Evolutionary conservation across 2,329 filamentous ascomycete genomes (phyloP).

Genomic region (Phyllachora maydis): DNA sequence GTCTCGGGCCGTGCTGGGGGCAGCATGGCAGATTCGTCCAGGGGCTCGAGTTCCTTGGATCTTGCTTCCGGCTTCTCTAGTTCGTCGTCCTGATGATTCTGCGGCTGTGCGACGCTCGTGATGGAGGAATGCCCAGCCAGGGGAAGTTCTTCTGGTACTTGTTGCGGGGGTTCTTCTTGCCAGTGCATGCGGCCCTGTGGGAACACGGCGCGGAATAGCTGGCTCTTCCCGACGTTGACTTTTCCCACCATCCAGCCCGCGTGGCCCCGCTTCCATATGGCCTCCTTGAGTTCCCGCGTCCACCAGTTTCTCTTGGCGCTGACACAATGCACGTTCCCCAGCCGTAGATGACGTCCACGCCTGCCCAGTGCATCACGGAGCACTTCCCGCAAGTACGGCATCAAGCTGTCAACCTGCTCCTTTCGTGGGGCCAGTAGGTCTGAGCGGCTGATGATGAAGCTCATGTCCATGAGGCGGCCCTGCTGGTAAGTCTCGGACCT

Average conservation of each 20-base stretch:
- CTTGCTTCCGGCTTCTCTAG: too few relatives aligned
- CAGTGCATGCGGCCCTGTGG: slow-evolving; percentile 46
- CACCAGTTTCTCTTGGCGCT: slow-evolving; percentile 80
- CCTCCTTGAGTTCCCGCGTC: slow-evolving; percentile 69
- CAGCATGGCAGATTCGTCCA: slow-evolving; percentile 36
- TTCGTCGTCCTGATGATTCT: not conserved
- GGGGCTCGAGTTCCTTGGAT: slow-evolving; percentile 5
- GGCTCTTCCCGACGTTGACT: slow-evolving; percentile 92
- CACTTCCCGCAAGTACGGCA: slow-evolving; percentile 66
- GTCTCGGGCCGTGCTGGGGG: slow-evolving; percentile 57
- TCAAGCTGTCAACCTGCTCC: slow-evolving; percentile 62
- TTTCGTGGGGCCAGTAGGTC: slow-evolving; percentile 74
- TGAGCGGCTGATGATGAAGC: slow-evolving; percentile 76
- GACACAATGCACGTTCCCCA: slow-evolving; percentile 75
- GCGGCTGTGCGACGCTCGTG: slow-evolving; percentile 7
- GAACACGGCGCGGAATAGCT: slow-evolving; percentile 71
- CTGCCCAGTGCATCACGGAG: slow-evolving; percentile 58
- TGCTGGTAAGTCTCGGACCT: slow-evolving; percentile 41
- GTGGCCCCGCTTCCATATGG: slow-evolving; percentile 66
- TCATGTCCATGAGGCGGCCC: slow-evolving; percentile 55
- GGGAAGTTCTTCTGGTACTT: too few relatives aligned
- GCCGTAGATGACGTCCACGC: slow-evolving; percentile 44
- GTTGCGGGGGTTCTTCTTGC: slow-evolving; percentile 12
- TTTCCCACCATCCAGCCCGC: slow-evolving; percentile 96
- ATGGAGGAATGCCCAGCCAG: slow-evolving; percentile 17